A percentile compares a stretch with the other conserved stretches of the same genome.
Evolutionary conservation across 2,329 filamentous ascomycete genomes (phyloP).

Genomic region (Mycogone perniciosa): DNA sequence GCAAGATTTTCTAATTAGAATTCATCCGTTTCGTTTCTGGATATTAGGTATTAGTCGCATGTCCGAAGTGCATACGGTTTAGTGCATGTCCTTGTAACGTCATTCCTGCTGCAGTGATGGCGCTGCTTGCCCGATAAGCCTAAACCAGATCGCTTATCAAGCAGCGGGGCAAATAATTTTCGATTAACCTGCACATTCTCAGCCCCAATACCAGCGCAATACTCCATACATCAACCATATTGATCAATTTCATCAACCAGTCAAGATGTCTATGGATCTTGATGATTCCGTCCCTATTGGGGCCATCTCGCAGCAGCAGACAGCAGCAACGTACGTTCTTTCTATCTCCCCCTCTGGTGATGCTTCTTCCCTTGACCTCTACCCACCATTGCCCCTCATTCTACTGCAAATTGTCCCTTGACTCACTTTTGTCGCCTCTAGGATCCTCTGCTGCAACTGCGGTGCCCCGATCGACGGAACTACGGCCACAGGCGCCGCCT

Average conservation of each 20-base stretch:
- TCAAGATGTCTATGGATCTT: constrained; percentile 38
- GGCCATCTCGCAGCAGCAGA: constrained; percentile 26
- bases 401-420: neutral
- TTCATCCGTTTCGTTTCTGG: neutral
- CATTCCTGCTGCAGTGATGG: neutral
- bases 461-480: constrained; percentile 94
- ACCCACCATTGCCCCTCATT: too few relatives aligned
- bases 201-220: constrained; percentile 13
- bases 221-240: constrained; percentile 13
- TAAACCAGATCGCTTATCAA: constrained; percentile 28
- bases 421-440: constrained; percentile 13
- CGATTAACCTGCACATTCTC: constrained; percentile 11
- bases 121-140: constrained; percentile 7
- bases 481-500: constrained; percentile 75
- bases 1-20: constrained; percentile 53
- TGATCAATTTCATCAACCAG: constrained; percentile 6
- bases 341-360: neutral
- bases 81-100: constrained; percentile 11
- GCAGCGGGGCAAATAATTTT: constrained; percentile 33
- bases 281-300: constrained; percentile 36
- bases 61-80: constrained; percentile 1
- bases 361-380: too few relatives aligned
- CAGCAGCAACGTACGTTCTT: constrained; percentile 34
- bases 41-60: neutral
- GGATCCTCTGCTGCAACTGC: constrained; percentile 94